A percentile compares a stretch with the other conserved stretches of the same genome.
Evolutionary conservation across 108 stramenopile genomes (phyloP).

Genomic region (Nitzschia sp.): DNA sequence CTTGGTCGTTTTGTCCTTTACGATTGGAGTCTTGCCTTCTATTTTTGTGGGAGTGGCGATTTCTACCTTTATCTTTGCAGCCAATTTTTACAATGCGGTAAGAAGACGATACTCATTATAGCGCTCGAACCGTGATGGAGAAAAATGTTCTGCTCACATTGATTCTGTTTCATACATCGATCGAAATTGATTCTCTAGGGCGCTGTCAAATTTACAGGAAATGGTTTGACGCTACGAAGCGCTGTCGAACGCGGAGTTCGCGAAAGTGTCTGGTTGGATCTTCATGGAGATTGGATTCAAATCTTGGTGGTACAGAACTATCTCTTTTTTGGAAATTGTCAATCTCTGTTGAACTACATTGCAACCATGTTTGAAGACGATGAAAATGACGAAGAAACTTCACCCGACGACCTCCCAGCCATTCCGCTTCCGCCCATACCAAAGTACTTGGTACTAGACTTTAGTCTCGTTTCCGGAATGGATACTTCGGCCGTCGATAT

Average conservation of each 20-base stretch:
- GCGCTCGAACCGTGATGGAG: too few species aligned
- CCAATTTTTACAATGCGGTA: conserved; percentile 45
- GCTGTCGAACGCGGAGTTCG: conserved; percentile 55
- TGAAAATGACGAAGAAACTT: not conserved
- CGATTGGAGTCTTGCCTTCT: conserved; percentile 46
- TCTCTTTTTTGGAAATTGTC: conserved; percentile 75
- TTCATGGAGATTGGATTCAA: conserved; percentile 65
- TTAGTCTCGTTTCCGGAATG: conserved; percentile 73
- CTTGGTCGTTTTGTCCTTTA: conserved; percentile 52
- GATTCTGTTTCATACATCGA: too few species aligned
- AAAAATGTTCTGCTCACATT: too few species aligned
- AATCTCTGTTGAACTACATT: conserved; percentile 52
- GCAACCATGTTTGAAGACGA: conserved; percentile 52
- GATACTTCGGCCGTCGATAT: conserved; percentile 73
- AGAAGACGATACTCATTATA: too few species aligned
- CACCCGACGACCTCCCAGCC: not conserved
- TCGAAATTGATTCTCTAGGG: too few species aligned
- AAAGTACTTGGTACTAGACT: conserved; percentile 61
- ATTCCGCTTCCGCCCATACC: conserved; percentile 35
- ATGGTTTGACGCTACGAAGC: conserved; percentile 51
- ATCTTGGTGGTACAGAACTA: conserved; percentile 64
- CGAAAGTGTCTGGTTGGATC: conserved; percentile 56
- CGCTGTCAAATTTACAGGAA: conserved; percentile 65
- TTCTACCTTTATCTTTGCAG: conserved; percentile 75
- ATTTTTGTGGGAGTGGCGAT: conserved; percentile 53